Conservation (phyloP, 2,329 filamentous ascomycete species). For the Chaetomium olivaceum region DNA sequence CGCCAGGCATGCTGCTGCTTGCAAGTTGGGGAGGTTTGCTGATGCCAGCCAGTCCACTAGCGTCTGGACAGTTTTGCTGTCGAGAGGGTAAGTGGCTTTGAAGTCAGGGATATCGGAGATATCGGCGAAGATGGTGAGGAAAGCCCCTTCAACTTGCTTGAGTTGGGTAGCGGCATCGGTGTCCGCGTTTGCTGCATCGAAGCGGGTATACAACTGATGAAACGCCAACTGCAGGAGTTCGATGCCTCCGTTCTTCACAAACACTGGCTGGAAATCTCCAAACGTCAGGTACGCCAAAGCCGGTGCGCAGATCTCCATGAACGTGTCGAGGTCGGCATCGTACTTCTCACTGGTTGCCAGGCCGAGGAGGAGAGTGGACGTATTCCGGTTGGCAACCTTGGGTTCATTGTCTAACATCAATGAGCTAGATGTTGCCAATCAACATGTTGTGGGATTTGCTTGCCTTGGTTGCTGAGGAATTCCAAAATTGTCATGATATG, state of each 20-base stretch:
- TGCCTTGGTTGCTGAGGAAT: slow-evolving; percentile 54
- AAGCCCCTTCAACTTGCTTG: slow-evolving; percentile 50
- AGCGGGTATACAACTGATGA: slow-evolving; percentile 48
- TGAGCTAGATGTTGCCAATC: slow-evolving; percentile 4
- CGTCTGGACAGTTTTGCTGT: slow-evolving; percentile 40
- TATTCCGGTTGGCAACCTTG: slow-evolving; percentile 46
- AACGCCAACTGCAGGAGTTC: slow-evolving; percentile 51
- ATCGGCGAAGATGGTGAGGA: slow-evolving; percentile 54
- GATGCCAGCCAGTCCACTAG: slow-evolving; percentile 46
- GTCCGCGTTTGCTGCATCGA: slow-evolving; percentile 44
- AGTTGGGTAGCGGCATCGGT: slow-evolving; percentile 50
- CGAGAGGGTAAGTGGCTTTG: slow-evolving; percentile 40
- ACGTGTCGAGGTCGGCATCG: slow-evolving; percentile 55
- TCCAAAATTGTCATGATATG: slow-evolving; percentile 60
- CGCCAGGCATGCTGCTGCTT: slow-evolving; percentile 59
- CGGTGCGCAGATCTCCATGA: slow-evolving; percentile 52
- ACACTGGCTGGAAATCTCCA: slow-evolving; percentile 50
- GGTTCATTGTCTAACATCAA: slow-evolving; percentile 47
- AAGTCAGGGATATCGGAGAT: slow-evolving; percentile 49
- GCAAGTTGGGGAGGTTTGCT: slow-evolving; percentile 46
- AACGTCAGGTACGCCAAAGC: slow-evolving; percentile 59
- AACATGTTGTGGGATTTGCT: not conserved
- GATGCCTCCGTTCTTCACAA: slow-evolving; percentile 46
- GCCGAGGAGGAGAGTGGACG: slow-evolving; percentile 51
- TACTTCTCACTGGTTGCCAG: slow-evolving; percentile 47